Percentiles rank a stretch among this genome's conserved stretches.
Evolutionary conservation across 129 eudicot species (phyloP).

Genomic region (Artemisia argyi): DNA sequence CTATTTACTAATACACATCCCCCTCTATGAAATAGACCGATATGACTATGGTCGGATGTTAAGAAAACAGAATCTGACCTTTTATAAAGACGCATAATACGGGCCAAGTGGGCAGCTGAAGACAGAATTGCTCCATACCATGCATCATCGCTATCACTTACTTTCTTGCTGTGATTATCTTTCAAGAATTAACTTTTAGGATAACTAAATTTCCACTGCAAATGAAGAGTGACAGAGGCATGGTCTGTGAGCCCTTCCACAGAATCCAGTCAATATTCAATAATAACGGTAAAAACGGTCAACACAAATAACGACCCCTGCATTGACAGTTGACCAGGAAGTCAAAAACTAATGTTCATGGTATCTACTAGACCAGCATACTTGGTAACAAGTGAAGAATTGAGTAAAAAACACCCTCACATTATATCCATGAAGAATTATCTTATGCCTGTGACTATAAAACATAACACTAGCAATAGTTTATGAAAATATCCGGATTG

Average conservation of each 20-base stretch:
- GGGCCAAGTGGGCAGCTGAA: slow-evolving; percentile 26
- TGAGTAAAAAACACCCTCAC: background rate
- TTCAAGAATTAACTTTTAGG: slow-evolving; percentile 12
- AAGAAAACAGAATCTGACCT: slow-evolving; percentile 58
- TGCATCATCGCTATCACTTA: slow-evolving; percentile 33
- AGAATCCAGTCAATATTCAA: slow-evolving; percentile 25
- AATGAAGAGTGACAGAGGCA: slow-evolving; percentile 36
- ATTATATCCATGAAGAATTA: slow-evolving; percentile 5
- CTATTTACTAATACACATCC: too few species aligned
- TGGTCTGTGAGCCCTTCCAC: slow-evolving; percentile 24
- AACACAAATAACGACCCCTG: background rate
- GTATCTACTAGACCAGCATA: background rate
- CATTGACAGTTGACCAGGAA: slow-evolving; percentile 2
- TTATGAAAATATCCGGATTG: slow-evolving; percentile 13
- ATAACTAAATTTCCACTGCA: slow-evolving; percentile 24
- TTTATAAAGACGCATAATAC: slow-evolving; percentile 34
- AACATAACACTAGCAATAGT: background rate
- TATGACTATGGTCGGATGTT: slow-evolving; percentile 36
- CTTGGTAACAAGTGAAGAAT: background rate
- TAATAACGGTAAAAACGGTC: slow-evolving; percentile 21
- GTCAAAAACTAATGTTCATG: background rate
- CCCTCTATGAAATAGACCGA: slow-evolving; percentile 29
- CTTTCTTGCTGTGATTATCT: slow-evolving; percentile 25
- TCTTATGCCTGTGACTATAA: background rate
- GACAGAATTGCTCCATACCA: slow-evolving; percentile 69